Evolutionary conservation across 495 filamentous ascomycete genomes (phyloP).

Genomic region (Clavariopsis aquatica): DNA sequence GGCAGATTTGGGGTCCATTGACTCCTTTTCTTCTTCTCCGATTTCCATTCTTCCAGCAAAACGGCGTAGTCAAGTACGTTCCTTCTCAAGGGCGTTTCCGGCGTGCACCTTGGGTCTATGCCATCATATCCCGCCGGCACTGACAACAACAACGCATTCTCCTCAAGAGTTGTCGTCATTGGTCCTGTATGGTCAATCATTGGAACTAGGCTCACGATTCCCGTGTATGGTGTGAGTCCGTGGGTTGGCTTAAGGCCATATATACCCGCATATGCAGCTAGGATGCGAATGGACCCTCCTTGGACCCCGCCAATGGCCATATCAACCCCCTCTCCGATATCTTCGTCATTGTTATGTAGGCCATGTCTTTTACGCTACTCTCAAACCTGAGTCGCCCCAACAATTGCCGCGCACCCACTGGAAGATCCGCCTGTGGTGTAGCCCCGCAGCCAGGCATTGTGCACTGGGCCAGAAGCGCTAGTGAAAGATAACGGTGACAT

Average conservation of each 20-base stretch:
- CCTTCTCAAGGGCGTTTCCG: constrained; percentile 18
- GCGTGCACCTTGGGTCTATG: constrained; percentile 24
- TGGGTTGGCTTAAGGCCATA: constrained; percentile 40
- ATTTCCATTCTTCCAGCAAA: not conserved
- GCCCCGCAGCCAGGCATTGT: constrained; percentile 25
- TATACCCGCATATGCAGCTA: constrained; percentile 45
- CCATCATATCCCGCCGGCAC: constrained; percentile 28
- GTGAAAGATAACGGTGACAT: constrained; percentile 28
- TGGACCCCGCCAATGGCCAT: constrained; percentile 33
- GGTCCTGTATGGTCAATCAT: constrained; percentile 26
- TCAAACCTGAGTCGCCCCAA: not conserved
- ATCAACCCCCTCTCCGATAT: constrained; percentile 27
- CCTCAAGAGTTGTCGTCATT: constrained; percentile 26
- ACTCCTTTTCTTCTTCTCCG: constrained; percentile 15
- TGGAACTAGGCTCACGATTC: constrained; percentile 21
- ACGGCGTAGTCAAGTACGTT: constrained; percentile 17
- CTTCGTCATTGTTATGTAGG: constrained; percentile 7
- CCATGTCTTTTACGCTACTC: constrained; percentile 17
- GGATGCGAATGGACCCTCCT: constrained; percentile 49
- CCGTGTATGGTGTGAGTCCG: constrained; percentile 26
- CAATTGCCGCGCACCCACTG: constrained; percentile 19
- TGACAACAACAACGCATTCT: constrained; percentile 15
- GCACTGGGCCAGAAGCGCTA: constrained; percentile 21
- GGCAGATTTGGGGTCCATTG: constrained; percentile 14
- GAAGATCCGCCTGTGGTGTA: constrained; percentile 25